These are phyloP conservation scores for Coprinopsis strossmayeri DNA, from an alignment of 768 basidiomycete genomes.

Conservation along the genomic window DNA sequence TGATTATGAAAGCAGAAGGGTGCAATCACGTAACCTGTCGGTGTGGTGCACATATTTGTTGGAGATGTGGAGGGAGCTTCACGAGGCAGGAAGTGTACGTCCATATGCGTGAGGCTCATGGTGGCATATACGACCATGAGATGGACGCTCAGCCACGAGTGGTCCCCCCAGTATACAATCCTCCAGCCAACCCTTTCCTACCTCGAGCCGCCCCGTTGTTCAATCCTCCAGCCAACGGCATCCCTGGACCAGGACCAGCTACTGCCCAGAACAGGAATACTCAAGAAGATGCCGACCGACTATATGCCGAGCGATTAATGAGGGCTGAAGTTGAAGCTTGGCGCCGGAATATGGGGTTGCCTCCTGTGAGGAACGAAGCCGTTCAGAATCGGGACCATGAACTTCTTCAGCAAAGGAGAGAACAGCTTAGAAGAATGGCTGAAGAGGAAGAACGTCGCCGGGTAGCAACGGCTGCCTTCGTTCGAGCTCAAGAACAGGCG, in stretches of 20 bases:
- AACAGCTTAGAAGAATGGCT: not conserved
- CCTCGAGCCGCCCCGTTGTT: not conserved
- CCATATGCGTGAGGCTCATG: conserved; percentile 28
- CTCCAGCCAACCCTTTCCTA: not conserved
- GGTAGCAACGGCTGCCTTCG: not conserved
- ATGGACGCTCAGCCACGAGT: not conserved
- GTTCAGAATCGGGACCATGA: too few species aligned
- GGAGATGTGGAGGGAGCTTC: conserved; percentile 46
- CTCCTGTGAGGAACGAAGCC: too few species aligned
- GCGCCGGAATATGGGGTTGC: not conserved
- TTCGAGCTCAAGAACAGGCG: not conserved
- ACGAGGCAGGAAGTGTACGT: conserved; percentile 15
- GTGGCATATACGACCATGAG: conserved; percentile 10
- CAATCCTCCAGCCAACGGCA: too few species aligned
- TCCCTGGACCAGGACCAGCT: too few species aligned
- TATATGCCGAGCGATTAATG: not conserved
- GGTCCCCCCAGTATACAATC: not conserved
- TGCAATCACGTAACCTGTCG: conserved; percentile 51
- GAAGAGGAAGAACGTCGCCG: not conserved
- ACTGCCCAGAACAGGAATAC: too few species aligned
- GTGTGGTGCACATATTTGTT: conserved; percentile 42
- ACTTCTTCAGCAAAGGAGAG: not conserved
- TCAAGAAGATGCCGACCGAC: not conserved
- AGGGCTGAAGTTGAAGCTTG: not conserved
- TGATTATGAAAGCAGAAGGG: conserved; percentile 45